Evolutionary conservation across 1,284 basidiomycete genomes (phyloP).

Genomic region (Malassezia equina): DNA sequence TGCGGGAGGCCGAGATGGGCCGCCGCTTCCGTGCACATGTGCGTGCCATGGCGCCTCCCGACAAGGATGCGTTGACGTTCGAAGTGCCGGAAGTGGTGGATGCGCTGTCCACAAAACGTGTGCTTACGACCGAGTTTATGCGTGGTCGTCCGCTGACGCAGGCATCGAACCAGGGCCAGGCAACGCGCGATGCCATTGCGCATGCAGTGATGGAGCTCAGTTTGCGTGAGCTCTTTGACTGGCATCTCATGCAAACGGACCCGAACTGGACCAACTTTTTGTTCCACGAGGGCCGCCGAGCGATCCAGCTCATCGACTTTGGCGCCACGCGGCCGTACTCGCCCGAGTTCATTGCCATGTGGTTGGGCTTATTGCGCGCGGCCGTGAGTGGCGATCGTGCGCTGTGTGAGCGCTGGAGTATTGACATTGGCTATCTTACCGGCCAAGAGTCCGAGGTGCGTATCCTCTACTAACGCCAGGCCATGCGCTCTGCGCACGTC

Average conservation of each 20-base stretch:
- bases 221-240: conserved; percentile 78
- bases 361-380: conserved; percentile 69
- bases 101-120: conserved; percentile 65
- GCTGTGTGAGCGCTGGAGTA: conserved; percentile 64
- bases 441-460: conserved; percentile 72
- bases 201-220: conserved; percentile 72
- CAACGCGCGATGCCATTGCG: conserved; percentile 76
- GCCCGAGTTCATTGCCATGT: conserved; percentile 76
- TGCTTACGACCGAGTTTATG: conserved; percentile 83
- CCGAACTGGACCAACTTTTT: conserved; percentile 98
- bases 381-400: conserved; percentile 63
- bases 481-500: conserved; percentile 80
- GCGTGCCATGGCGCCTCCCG: background rate
- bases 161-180: conserved; percentile 58
- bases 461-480: conserved; percentile 50
- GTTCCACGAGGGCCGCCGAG: conserved; percentile 56
- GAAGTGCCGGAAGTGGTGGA: conserved; percentile 71
- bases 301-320: conserved; percentile 85
- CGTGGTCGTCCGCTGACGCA: conserved; percentile 65
- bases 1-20: conserved; percentile 70
- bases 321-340: conserved; percentile 83
- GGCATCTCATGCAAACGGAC: conserved; percentile 93
- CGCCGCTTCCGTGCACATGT: conserved; percentile 54
- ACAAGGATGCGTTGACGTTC: conserved; percentile 52
- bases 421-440: conserved; percentile 75